These are phyloP conservation scores for Diaporthe sp. DNA, from an alignment of 2,329 filamentous ascomycete species.

Conservation along the genomic window DNA sequence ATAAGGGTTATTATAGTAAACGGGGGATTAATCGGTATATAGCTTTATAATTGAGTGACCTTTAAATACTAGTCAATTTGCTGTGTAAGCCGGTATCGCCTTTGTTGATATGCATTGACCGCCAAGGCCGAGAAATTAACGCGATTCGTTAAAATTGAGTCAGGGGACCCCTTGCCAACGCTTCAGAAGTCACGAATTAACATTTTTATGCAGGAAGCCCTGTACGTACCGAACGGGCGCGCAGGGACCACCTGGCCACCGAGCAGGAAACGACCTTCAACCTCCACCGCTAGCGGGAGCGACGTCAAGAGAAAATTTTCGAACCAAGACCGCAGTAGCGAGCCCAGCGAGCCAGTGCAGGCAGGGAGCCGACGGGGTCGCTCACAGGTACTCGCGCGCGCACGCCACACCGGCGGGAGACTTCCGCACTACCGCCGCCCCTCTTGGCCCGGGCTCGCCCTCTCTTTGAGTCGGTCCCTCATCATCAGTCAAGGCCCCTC, in stretches of 20 bases:
- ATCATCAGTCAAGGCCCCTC: background rate
- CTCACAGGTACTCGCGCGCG: background rate
- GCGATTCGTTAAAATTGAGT: too few relatives aligned
- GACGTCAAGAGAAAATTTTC: slow-evolving; percentile 27
- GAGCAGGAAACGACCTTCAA: slow-evolving; percentile 1
- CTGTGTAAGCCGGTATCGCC: too few relatives aligned
- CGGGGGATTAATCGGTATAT: too few relatives aligned
- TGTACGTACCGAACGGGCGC: background rate
- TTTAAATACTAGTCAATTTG: too few relatives aligned
- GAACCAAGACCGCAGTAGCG: slow-evolving; percentile 6
- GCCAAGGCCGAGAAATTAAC: too few relatives aligned
- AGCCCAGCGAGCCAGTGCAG: background rate
- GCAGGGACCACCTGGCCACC: slow-evolving; percentile 20
- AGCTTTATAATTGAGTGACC: too few relatives aligned
- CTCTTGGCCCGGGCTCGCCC: slow-evolving; percentile 24
- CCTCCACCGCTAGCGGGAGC: slow-evolving; percentile 31
- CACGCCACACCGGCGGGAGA: background rate
- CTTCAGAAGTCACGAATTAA: too few relatives aligned
- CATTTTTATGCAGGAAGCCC: too few relatives aligned
- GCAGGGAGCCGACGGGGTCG: slow-evolving; percentile 11
- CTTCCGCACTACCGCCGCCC: background rate
- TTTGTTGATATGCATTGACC: too few relatives aligned
- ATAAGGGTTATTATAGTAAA: too few relatives aligned
- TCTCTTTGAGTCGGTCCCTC: background rate
- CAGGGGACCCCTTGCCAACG: too few relatives aligned